phyloP scores from a whole-genome alignment of 2,329 filamentous ascomycete species.

The Aspergillus udagawae region DNA sequence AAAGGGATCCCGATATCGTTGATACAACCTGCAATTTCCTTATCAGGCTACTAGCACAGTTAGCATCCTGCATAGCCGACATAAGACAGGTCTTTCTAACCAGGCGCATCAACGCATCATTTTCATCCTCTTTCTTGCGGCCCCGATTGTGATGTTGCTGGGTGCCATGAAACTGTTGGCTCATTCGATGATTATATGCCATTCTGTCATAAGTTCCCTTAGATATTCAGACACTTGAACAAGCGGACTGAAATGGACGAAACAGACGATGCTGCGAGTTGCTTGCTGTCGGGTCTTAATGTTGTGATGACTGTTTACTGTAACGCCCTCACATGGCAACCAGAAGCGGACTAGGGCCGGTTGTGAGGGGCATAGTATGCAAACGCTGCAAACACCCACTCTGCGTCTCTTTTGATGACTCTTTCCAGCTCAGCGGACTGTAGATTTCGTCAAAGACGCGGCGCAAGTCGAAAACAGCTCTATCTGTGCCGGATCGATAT shows the following conservation, averaged over 20 bases:
- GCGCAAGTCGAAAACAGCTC: not conserved
- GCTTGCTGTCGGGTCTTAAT: constrained; percentile 10
- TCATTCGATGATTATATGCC: constrained; percentile 52
- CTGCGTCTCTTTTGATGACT: constrained; percentile 23
- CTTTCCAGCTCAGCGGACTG: constrained; percentile 6
- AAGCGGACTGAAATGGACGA: constrained; percentile 1
- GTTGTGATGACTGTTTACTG: constrained; percentile 37
- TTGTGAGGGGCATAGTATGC: constrained; percentile 27
- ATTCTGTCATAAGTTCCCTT: constrained; percentile 26
- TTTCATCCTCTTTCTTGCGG: constrained; percentile 56
- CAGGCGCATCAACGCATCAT: constrained; percentile 55
- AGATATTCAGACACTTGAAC: constrained; percentile 3
- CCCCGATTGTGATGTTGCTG: constrained; percentile 45
- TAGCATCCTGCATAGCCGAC: constrained; percentile 4
- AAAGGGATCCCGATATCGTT: constrained; percentile 94
- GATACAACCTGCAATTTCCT: constrained; percentile 93
- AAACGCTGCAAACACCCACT: constrained; percentile 37
- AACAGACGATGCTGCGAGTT: constrained; percentile 4
- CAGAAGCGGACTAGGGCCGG: constrained; percentile 27
- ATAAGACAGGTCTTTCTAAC: constrained; percentile 31
- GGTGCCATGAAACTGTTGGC: constrained; percentile 46
- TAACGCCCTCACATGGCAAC: constrained; percentile 21
- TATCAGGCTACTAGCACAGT: constrained; percentile 49
- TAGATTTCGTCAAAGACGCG: not conserved
- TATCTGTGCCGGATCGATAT: not conserved